Evolutionary conservation across 202 grass and related monocot genomes (phyloP).

Genomic region (Elaeis oleifera): DNA sequence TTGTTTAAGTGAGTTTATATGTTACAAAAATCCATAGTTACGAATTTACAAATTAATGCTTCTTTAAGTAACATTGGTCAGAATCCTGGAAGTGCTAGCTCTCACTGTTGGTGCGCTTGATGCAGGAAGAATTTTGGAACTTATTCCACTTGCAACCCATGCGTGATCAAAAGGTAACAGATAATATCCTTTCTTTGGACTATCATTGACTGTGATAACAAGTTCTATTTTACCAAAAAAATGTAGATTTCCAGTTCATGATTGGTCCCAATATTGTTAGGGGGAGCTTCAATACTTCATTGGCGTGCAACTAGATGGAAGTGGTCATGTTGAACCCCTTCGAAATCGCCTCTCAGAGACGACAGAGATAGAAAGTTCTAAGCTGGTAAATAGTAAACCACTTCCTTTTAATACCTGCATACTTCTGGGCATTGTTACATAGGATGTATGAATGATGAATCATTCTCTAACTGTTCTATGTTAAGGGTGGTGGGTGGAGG

Average conservation of each 20-base stretch:
- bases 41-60: not conserved
- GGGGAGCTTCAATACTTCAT: slow-evolving; percentile 99
- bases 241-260: not conserved
- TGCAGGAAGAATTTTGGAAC: slow-evolving; percentile 98
- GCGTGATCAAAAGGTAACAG: slow-evolving; percentile 81
- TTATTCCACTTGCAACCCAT: slow-evolving; percentile 97
- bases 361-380: slow-evolving; percentile 73
- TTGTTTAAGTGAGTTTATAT: no score
- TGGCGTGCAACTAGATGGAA: slow-evolving; percentile 95
- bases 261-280: slow-evolving; percentile 20
- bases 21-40: no score
- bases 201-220: slow-evolving; percentile 7
- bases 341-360: slow-evolving; percentile 76
- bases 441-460: no score
- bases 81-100: not conserved
- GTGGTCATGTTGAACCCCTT: slow-evolving; percentile 89
- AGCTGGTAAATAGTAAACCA: slow-evolving; percentile 45
- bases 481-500: no score
- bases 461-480: no score
- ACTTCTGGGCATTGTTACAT: no score
- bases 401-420: not conserved
- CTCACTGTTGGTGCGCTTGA: slow-evolving; percentile 23
- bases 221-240: not conserved
- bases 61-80: not conserved
- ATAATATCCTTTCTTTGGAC: not conserved